Conservation (phyloP, 805 yeast species). For the Cephaloascus albidus region DNA sequence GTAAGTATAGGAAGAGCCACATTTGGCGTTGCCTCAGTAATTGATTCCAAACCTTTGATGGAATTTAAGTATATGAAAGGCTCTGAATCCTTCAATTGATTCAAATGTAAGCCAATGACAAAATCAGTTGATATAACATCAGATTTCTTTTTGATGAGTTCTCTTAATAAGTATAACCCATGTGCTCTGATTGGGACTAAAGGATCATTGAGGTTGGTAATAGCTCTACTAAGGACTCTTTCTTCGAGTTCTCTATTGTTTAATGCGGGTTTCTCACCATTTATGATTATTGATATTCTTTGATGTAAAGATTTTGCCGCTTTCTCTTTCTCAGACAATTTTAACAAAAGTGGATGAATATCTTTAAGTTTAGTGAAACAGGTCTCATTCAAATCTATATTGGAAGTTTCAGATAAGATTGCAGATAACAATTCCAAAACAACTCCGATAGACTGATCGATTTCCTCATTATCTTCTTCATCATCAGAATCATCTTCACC, state of each 20-base stretch:
- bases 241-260: slow-evolving; percentile 21
- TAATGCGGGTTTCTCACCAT: slow-evolving; percentile 14
- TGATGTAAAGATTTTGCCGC: slow-evolving; percentile 16
- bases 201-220: slow-evolving; percentile 64
- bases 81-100: slow-evolving; percentile 66
- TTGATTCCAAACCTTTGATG: slow-evolving; percentile 63
- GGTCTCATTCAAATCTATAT: slow-evolving; percentile 13
- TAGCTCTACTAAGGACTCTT: slow-evolving; percentile 44
- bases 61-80: slow-evolving; percentile 83
- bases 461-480: slow-evolving; percentile 17
- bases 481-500: slow-evolving; percentile 29
- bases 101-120: slow-evolving; percentile 52
- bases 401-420: slow-evolving; percentile 18
- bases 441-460: slow-evolving; percentile 17
- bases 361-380: slow-evolving; percentile 5
- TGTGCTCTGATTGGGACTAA: slow-evolving; percentile 80
- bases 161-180: slow-evolving; percentile 61
- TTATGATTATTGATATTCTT: slow-evolving; percentile 18
- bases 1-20: slow-evolving; percentile 26
- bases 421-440: slow-evolving; percentile 27
- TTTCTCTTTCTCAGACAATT: slow-evolving; percentile 1
- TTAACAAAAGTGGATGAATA: slow-evolving; percentile 5
- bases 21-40: slow-evolving; percentile 36
- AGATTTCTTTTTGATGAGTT: slow-evolving; percentile 41
- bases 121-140: slow-evolving; percentile 39